Conservation (phyloP, 2,329 filamentous ascomycete genomes). For the Aspergillus versicolor region DNA sequence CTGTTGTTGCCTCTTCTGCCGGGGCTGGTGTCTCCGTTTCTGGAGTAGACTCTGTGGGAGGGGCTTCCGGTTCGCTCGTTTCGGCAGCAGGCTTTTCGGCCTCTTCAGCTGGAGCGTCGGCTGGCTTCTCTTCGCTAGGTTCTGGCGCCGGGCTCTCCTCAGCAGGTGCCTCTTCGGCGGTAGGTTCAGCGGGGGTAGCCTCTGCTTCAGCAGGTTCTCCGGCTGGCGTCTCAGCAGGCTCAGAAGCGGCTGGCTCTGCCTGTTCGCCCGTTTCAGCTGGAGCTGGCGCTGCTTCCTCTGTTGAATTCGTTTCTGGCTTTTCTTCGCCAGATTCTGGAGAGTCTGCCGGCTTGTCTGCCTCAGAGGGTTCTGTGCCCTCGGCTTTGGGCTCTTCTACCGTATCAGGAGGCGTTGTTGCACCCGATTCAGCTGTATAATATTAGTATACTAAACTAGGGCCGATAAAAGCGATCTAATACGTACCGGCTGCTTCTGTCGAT, state of each 20-base stretch:
- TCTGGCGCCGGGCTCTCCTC: not conserved
- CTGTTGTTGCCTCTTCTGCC: not conserved
- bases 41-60: slow-evolving; percentile 5
- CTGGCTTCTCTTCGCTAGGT: not conserved
- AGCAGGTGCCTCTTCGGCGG: not conserved
- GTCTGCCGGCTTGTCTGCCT: slow-evolving; percentile 17
- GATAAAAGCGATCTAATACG: slow-evolving; percentile 11
- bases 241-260: not conserved
- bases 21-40: slow-evolving; percentile 3
- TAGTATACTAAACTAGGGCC: slow-evolving; percentile 12
- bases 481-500: slow-evolving; percentile 31
- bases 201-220: slow-evolving; percentile 4
- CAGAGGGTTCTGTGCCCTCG: slow-evolving; percentile 18
- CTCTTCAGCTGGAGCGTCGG: not conserved
- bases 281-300: slow-evolving; percentile 6
- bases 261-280: slow-evolving; percentile 8
- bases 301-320: slow-evolving; percentile 8
- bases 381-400: slow-evolving; percentile 19
- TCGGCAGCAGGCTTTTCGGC: not conserved
- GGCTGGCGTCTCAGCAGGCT: not conserved
- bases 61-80: slow-evolving; percentile 6
- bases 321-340: slow-evolving; percentile 19
- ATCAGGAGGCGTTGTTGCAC: slow-evolving; percentile 27
- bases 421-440: slow-evolving; percentile 24
- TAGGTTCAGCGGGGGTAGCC: slow-evolving; percentile 2